Conservation (phyloP, 768 basidiomycete species). For the Amanita brunnescens region DNA sequence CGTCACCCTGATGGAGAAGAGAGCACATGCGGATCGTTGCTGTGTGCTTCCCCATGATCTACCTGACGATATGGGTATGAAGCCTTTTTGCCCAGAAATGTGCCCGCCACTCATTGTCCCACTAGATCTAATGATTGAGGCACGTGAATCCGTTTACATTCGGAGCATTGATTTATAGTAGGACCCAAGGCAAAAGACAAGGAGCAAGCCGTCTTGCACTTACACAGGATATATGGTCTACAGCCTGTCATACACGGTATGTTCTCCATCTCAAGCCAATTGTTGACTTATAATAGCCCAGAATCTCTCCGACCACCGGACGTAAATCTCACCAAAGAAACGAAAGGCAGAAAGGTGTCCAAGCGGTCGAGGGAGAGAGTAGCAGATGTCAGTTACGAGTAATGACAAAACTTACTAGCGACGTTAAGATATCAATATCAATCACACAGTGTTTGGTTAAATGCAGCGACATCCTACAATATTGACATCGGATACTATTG, state of each 20-base stretch:
- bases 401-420: neutral
- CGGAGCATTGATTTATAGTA: neutral
- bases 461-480: neutral
- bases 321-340: constrained; percentile 33
- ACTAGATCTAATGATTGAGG: constrained; percentile 82
- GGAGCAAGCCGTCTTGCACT: constrained; percentile 86
- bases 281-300: constrained; percentile 11
- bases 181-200: constrained; percentile 65
- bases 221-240: constrained; percentile 71
- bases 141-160: constrained; percentile 11
- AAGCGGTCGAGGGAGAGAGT: constrained; percentile 19
- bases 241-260: constrained; percentile 55
- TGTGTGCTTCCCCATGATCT: constrained; percentile 52
- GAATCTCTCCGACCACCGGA: constrained; percentile 37
- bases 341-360: constrained; percentile 34
- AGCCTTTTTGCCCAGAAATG: constrained; percentile 7
- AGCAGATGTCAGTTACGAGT: neutral
- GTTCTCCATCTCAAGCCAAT: neutral
- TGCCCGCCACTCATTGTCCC: constrained; percentile 7
- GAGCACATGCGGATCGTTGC: constrained; percentile 85
- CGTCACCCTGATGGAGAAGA: constrained; percentile 70
- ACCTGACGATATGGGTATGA: constrained; percentile 58
- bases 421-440: neutral
- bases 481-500: neutral
- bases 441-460: neutral